These are phyloP conservation scores for Annona squamosa DNA, from an alignment of 164 flowering plant genomes.

Conservation along the genomic window DNA sequence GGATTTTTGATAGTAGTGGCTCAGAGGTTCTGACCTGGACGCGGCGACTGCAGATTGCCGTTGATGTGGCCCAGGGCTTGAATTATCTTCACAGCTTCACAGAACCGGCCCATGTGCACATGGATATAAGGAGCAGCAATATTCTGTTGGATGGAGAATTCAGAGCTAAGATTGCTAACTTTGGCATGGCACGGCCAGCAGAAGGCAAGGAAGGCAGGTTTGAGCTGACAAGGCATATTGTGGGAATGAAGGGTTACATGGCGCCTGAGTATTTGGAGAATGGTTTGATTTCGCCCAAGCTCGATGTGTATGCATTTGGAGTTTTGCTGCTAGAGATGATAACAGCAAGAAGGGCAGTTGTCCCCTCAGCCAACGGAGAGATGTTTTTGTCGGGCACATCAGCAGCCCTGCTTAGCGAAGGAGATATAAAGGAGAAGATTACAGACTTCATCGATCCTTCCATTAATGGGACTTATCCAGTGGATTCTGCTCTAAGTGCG, in stretches of 20 bases:
- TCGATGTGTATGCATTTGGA: constrained; percentile 82
- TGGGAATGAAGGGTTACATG: constrained; percentile 73
- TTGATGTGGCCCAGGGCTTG: constrained; percentile 69
- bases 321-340: constrained; percentile 58
- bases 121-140: constrained; percentile 54
- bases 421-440: constrained; percentile 27
- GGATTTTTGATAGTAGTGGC: constrained; percentile 35
- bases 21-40: constrained; percentile 44
- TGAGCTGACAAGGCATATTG: constrained; percentile 43
- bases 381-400: constrained; percentile 24
- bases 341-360: constrained; percentile 51
- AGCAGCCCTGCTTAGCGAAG: constrained; percentile 15
- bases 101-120: constrained; percentile 64
- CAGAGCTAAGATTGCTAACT: constrained; percentile 69
- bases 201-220: constrained; percentile 35
- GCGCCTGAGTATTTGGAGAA: constrained; percentile 81
- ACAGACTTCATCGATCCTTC: constrained; percentile 46
- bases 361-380: constrained; percentile 21
- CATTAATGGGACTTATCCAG: constrained; percentile 38
- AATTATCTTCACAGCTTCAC: constrained; percentile 68
- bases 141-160: constrained; percentile 53
- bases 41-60: constrained; percentile 52
- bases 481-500: constrained; percentile 36
- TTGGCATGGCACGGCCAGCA: constrained; percentile 43
- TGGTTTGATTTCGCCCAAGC: constrained; percentile 62